These are phyloP conservation scores for Phytopythium ostracodes DNA, from an alignment of 352 stramenopile genomes.

Conservation along the genomic window DNA sequence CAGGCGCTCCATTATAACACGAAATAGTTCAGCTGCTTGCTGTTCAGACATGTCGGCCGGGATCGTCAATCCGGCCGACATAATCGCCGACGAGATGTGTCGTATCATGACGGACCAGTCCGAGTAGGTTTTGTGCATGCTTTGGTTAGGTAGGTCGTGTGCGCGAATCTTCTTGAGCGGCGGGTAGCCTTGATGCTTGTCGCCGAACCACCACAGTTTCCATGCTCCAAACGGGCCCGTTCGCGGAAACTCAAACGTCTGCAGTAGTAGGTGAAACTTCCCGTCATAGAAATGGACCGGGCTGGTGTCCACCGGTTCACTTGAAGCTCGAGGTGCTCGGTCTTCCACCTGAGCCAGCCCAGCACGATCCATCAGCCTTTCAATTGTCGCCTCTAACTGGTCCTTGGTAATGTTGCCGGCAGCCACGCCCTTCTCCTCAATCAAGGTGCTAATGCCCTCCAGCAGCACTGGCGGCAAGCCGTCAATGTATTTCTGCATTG, in stretches of 20 bases:
- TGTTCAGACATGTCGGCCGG: background rate
- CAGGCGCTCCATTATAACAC: background rate
- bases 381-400: too few species aligned
- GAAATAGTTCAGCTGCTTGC: background rate
- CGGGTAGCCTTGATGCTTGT: constrained; percentile 10
- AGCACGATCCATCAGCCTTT: too few species aligned
- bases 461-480: too few species aligned
- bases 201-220: constrained; percentile 10
- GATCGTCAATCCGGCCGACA: background rate
- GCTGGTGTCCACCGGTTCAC: too few species aligned
- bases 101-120: constrained; percentile 9
- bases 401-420: too few species aligned
- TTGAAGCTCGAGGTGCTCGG: too few species aligned
- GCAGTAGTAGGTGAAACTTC: constrained; percentile 11
- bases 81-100: background rate
- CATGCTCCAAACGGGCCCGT: constrained; percentile 10
- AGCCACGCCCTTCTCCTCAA: too few species aligned
- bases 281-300: constrained; percentile 10
- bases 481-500: too few species aligned
- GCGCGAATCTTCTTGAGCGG: constrained; percentile 5
- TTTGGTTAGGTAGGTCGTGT: constrained; percentile 6
- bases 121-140: constrained; percentile 7
- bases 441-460: too few species aligned
- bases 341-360: too few species aligned
- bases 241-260: constrained; percentile 10